Evolutionary conservation across 192 early-diverging fungal genomes (phyloP).

Genomic region (Dissophora ornata): DNA sequence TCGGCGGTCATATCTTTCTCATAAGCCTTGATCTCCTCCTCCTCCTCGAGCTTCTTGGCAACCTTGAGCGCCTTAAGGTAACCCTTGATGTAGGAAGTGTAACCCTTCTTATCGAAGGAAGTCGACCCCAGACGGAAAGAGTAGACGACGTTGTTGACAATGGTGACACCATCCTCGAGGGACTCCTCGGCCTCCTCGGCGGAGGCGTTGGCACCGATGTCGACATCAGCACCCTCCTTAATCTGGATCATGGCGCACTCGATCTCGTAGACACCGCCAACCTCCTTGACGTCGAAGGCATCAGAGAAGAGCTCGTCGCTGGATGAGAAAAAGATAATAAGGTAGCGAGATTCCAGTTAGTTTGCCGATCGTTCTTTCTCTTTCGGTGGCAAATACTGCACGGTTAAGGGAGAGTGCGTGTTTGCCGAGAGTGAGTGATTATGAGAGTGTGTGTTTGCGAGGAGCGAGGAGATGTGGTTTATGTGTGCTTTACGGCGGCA

Average conservation of each 20-base stretch:
- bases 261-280: constrained; percentile 79
- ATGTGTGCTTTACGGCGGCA: too few species aligned
- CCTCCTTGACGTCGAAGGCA: constrained; percentile 76
- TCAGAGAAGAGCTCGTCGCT: constrained; percentile 94
- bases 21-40: constrained; percentile 66
- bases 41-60: constrained; percentile 57
- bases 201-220: constrained; percentile 94
- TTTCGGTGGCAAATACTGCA: too few species aligned
- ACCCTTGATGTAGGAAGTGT: constrained; percentile 91
- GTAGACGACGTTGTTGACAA: constrained; percentile 90
- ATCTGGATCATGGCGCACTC: constrained; percentile 75
- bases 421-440: too few species aligned
- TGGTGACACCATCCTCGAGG: constrained; percentile 67
- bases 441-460: too few species aligned
- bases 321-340: constrained; percentile 3
- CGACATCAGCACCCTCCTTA: constrained; percentile 74
- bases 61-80: constrained; percentile 89
- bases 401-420: too few species aligned
- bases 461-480: too few species aligned
- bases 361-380: too few species aligned
- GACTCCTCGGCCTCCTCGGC: constrained; percentile 82
- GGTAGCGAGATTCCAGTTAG: background rate
- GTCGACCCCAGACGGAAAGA: constrained; percentile 79
- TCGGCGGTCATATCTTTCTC: constrained; percentile 69
- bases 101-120: constrained; percentile 92